These are phyloP conservation scores for Cladosporium sp. DNA, from an alignment of 2,329 filamentous ascomycete genomes.

Conservation along the genomic window DNA sequence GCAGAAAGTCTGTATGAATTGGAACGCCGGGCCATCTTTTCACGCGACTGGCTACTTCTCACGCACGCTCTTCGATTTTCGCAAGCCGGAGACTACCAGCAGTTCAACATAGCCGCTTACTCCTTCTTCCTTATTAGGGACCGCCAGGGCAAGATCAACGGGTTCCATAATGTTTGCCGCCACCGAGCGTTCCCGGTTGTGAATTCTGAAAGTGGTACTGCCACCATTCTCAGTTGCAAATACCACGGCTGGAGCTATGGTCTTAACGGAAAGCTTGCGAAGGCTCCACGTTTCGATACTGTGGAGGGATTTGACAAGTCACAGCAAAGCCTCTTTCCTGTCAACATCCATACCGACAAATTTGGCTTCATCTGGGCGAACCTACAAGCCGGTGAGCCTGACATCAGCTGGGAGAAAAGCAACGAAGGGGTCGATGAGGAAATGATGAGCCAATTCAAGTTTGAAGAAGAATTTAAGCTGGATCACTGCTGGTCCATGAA, in stretches of 20 bases:
- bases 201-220: conserved; percentile 44
- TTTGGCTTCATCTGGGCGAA: conserved; percentile 55
- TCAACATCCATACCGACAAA: conserved; percentile 48
- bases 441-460: conserved; percentile 40
- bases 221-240: conserved; percentile 49
- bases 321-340: conserved; percentile 49
- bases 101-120: conserved; percentile 49
- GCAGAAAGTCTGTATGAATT: conserved; percentile 36
- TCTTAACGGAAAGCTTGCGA: conserved; percentile 50
- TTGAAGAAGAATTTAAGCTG: conserved; percentile 46
- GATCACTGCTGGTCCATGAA: conserved; percentile 52
- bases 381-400: conserved; percentile 42
- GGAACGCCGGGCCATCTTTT: conserved; percentile 46
- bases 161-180: conserved; percentile 56
- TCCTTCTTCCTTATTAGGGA: conserved; percentile 44
- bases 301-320: conserved; percentile 50
- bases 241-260: conserved; percentile 60
- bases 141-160: conserved; percentile 48
- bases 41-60: conserved; percentile 48
- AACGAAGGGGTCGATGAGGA: conserved; percentile 44
- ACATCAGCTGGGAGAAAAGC: conserved; percentile 45
- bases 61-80: conserved; percentile 47
- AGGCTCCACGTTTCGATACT: conserved; percentile 54
- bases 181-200: conserved; percentile 56
- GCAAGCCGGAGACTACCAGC: conserved; percentile 51